These are phyloP conservation scores for Sordaria brevicollis DNA, from an alignment of 495 filamentous ascomycete species.

Conservation along the genomic window DNA sequence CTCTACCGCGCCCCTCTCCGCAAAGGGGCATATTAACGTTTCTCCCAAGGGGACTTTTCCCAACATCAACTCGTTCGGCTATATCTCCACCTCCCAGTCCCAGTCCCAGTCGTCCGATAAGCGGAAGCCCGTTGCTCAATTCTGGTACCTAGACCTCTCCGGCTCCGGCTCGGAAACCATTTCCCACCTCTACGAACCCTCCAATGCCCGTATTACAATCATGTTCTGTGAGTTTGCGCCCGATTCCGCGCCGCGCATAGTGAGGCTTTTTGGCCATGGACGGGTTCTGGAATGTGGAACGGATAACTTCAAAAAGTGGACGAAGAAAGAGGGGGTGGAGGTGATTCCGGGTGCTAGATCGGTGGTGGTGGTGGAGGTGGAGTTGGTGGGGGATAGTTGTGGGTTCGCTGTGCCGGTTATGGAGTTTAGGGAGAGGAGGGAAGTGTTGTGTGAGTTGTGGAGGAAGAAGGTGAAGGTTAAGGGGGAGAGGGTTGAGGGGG, in stretches of 20 bases:
- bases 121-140: conserved; percentile 21
- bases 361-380: conserved; percentile 54
- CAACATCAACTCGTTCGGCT: conserved; percentile 40
- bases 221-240: conserved; percentile 59
- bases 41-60: conserved; percentile 54
- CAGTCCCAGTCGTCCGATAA: conserved; percentile 30
- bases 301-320: conserved; percentile 33
- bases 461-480: conserved; percentile 33
- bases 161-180: conserved; percentile 67
- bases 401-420: conserved; percentile 44
- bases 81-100: conserved; percentile 23
- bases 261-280: conserved; percentile 61
- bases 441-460: conserved; percentile 37
- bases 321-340: conserved; percentile 34
- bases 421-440: conserved; percentile 39
- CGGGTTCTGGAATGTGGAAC: conserved; percentile 50
- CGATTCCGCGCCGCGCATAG: conserved; percentile 42
- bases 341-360: conserved; percentile 44
- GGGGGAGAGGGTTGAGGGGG: conserved; percentile 28
- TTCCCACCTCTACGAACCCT: conserved; percentile 54
- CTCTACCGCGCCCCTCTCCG: conserved; percentile 51
- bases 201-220: conserved; percentile 59
- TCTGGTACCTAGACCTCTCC: conserved; percentile 62
- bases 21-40: conserved; percentile 49
- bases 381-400: conserved; percentile 48